Conservation (phyloP, 2,329 filamentous ascomycete genomes). For the Colletotrichum sp. region DNA sequence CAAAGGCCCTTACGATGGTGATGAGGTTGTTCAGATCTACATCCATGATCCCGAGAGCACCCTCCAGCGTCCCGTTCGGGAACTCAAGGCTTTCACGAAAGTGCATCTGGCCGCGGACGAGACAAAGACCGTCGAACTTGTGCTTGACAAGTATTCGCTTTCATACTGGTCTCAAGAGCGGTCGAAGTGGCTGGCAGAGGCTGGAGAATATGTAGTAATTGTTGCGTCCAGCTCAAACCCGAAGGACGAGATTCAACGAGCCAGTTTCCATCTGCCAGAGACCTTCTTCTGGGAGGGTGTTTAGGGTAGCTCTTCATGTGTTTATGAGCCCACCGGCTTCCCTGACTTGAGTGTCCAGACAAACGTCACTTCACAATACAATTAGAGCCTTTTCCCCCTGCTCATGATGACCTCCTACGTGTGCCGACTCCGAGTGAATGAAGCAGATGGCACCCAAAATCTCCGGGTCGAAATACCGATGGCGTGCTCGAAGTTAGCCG, state of each 20-base stretch:
- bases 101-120: conserved; percentile 65
- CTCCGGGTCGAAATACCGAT: background rate
- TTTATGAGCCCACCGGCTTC: no score
- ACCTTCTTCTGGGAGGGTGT: conserved; percentile 20
- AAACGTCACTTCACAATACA: background rate
- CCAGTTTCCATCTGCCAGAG: background rate
- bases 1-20: conserved; percentile 2
- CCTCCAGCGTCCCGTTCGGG: conserved; percentile 63
- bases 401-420: background rate
- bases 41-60: conserved; percentile 43
- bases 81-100: conserved; percentile 72
- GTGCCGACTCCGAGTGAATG: fast-evolving
- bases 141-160: conserved; percentile 28
- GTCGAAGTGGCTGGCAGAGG: conserved; percentile 69
- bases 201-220: conserved; percentile 67
- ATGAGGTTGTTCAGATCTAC: conserved; percentile 60
- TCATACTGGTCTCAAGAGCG: conserved; percentile 75
- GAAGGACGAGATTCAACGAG: background rate
- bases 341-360: background rate
- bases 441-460: background rate
- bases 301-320: background rate
- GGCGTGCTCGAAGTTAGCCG: background rate
- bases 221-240: conserved; percentile 38
- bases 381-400: background rate
- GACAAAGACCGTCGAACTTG: conserved; percentile 58